Evolutionary conservation across 768 basidiomycete genomes (phyloP), one percentile per base, ranked within the genome.

Genomic region (Suillus variegatus): DNA sequence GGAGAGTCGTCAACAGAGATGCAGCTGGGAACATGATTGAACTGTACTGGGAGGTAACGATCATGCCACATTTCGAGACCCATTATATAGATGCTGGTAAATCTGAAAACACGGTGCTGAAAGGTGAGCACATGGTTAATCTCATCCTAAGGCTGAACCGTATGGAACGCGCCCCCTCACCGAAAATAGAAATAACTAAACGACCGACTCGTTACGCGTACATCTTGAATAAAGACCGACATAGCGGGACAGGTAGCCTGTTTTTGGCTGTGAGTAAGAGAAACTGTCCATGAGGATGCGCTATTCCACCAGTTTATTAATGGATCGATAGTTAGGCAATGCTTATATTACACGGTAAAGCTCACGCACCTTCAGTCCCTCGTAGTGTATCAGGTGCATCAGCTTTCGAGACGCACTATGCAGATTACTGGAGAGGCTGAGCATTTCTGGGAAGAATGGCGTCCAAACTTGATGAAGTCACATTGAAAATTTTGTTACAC

Each of bases 1-100:
- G 72, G 43, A 86, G 71, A 58, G 80, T 76, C 44, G 81, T 80
- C 64, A 86, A 75, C 60, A 87, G 69, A 60, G 79, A 79, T 47
- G 74, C 71, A 62, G 76, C 63, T 44, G 68, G 74, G 68, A 81
- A 80, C 82, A 82, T 82, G 67, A 63, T 74, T 32, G 46, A 28
- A 51, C 55, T 65, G 73, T 64, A 57, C 62, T 54, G 63, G 65
- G 65, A 60, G 56, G 65, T 73, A 64, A 65, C 63, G 63, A 68
- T 65, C 67, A 71, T 57, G 44, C 28, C 8, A 22, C 32, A 5
- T 55, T 9, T 40, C 10, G 47, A 36, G 25, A 54, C 25, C 58
- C 64, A 41, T 67, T 75, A 76, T 75, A 75, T 76, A 65, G 25
- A 57, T 49, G 22, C 56, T 44, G 51, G 54, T 38, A 43, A 36